Conservation (phyloP, 2,329 filamentous ascomycete species). For the Taxawa tesnikishii region DNA sequence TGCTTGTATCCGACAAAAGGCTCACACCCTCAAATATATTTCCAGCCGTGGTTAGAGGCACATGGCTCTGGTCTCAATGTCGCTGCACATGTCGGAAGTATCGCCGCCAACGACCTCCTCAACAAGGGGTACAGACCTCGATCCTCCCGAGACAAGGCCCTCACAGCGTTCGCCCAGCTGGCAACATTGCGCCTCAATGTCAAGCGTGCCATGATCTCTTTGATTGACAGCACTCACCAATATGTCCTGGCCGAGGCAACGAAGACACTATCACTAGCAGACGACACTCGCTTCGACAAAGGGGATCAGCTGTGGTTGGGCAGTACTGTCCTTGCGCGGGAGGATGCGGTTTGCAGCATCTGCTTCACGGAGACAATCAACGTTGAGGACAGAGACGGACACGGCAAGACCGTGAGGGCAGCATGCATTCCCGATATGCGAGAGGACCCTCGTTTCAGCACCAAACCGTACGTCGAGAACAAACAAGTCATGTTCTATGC, state of each 20-base stretch:
- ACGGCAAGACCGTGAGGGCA: background rate
- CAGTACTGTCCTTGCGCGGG: conserved; percentile 18
- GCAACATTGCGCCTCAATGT: conserved; percentile 22
- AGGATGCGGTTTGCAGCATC: conserved; percentile 18
- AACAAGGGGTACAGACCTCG: conserved; percentile 13
- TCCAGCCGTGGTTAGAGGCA: conserved; percentile 15
- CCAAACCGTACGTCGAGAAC: conserved; percentile 19
- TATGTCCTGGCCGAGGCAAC: conserved; percentile 40
- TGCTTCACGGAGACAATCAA: conserved; percentile 2
- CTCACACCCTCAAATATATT: conserved; percentile 6
- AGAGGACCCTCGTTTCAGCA: conserved; percentile 20
- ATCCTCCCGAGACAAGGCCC: conserved; percentile 19
- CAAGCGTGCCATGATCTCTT: conserved; percentile 24
- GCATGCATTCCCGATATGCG: conserved; percentile 14
- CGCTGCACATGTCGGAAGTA: conserved; percentile 8
- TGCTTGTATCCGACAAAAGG: too few species aligned
- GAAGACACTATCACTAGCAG: conserved; percentile 25
- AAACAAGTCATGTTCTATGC: conserved; percentile 18
- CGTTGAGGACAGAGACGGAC: conserved; percentile 2
- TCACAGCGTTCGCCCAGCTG: conserved; percentile 23
- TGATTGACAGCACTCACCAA: conserved; percentile 36
- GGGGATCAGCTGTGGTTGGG: conserved; percentile 22
- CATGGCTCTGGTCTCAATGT: conserved; percentile 13
- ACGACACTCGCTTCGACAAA: conserved; percentile 20
- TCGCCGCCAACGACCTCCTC: conserved; percentile 10